Conservation (phyloP, 2,329 filamentous ascomycete species). For the Rasamsonia emersonii region DNA sequence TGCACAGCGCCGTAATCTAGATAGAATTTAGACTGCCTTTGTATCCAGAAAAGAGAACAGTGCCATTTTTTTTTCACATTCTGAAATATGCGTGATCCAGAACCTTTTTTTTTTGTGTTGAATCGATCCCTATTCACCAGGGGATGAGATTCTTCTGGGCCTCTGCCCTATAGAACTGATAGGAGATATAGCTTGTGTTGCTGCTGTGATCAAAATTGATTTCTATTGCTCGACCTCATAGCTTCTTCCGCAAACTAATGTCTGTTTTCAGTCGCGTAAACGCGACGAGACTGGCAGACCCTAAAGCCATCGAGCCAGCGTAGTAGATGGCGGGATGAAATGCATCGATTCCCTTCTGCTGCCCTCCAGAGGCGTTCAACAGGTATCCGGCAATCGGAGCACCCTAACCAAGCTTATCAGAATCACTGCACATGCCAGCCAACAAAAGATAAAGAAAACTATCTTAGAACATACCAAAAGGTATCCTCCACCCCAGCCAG, state of each 20-base stretch:
- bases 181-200: no score
- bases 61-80: no score
- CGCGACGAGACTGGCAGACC: constrained; percentile 36
- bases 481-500: constrained; percentile 54
- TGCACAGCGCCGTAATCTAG: no score
- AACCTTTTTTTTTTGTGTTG: no score
- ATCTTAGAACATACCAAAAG: constrained; percentile 38
- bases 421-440: background rate
- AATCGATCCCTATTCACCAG: no score
- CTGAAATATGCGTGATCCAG: no score
- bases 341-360: constrained; percentile 40
- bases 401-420: constrained; percentile 26
- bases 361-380: constrained; percentile 47
- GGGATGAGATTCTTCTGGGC: no score
- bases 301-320: constrained; percentile 46
- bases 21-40: no score
- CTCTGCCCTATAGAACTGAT: no score
- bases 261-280: constrained; percentile 38
- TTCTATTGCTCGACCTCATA: no score
- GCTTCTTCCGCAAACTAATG: constrained; percentile 26
- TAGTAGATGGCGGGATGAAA: constrained; percentile 57
- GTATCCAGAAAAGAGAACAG: no score
- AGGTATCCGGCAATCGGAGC: constrained; percentile 54
- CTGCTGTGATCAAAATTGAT: no score
- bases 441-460: constrained; percentile 13